Evolutionary conservation across 2,329 filamentous ascomycete genomes (phyloP), one percentile per base, ranked within the genome.

Genomic region (Septoria petroselini): DNA sequence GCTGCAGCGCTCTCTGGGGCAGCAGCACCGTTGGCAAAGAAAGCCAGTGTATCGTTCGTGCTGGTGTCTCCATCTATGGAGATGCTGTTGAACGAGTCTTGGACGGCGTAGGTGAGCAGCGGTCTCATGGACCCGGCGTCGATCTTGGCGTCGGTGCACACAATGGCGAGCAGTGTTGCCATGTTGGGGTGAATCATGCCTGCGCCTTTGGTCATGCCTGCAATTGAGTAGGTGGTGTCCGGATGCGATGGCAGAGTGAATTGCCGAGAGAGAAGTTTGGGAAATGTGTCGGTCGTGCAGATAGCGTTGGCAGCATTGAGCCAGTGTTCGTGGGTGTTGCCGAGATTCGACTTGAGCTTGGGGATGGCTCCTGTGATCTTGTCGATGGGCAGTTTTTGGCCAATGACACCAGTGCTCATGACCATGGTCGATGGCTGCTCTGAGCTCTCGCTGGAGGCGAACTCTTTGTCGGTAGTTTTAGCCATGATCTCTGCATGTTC

Each of bases 151-250:
- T 98, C 93, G 11, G 93, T 98, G 64, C 88, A 90, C 64, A 97
- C 80, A 54, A 97, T 86, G 46, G 88, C 90, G 29, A 98, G 82
- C 27, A 97, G 80, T 1, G 93, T 98, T 23, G 90, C 93, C 91
- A 98, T 95, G 75, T 98, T 97, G 40, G 93, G 93, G 67, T 96
- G 91, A 69, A 98, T 95, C 93, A 98, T 98, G 65, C 93, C 93
- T 4, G 93, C 93, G 50, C 93, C 93, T 75, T 98, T 98, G 64
- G 91, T 95, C 82, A 95, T 94, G 61, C 93, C 93, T 9, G 88
- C 90, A 41, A 98, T 85, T 61, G 81, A 79, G 73, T 95, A 98
- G 68, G 85, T 83, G 41, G 82, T 76, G 14, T 77, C 77, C 0
- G 87, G 82, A 3, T 87, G 86, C 1, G 87, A 91, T 3, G 93